phyloP scores from a whole-genome alignment of 2,329 filamentous ascomycete species.

The Aspergillus pseudoglaucus region DNA sequence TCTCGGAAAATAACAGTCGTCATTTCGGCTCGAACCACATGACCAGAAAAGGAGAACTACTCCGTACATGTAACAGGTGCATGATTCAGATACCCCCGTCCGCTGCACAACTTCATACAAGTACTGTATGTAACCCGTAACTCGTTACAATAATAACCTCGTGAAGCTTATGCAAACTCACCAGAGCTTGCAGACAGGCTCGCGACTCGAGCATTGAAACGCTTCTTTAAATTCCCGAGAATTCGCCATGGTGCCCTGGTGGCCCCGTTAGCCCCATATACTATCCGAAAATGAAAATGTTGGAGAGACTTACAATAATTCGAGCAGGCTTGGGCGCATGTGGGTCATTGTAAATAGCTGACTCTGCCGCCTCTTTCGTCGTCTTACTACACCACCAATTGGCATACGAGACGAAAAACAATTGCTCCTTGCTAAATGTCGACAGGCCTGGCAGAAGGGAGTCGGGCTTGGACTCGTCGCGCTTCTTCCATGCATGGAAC shows the following conservation, averaged over 20 bases:
- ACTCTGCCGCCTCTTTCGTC: slow-evolving; percentile 52
- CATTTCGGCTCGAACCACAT: too few relatives aligned
- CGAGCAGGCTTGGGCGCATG: slow-evolving; percentile 60
- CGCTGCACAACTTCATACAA: too few relatives aligned
- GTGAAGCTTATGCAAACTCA: slow-evolving; percentile 29
- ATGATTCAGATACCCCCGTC: too few relatives aligned
- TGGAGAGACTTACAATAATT: slow-evolving; percentile 36
- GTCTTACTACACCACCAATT: slow-evolving; percentile 63
- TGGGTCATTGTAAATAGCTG: slow-evolving; percentile 55
- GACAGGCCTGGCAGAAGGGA: slow-evolving; percentile 55
- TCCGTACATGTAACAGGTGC: too few relatives aligned
- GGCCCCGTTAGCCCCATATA: slow-evolving; percentile 4
- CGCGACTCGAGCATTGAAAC: slow-evolving; percentile 59
- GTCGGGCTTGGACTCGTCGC: slow-evolving; percentile 47
- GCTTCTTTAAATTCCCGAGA: slow-evolving; percentile 61
- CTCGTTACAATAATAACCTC: neutral
- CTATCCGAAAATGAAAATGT: slow-evolving; percentile 6
- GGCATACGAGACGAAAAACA: slow-evolving; percentile 62
- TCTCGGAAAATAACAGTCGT: too few relatives aligned
- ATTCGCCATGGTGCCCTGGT: slow-evolving; percentile 58
- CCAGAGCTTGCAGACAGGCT: slow-evolving; percentile 66
- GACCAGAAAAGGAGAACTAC: too few relatives aligned
- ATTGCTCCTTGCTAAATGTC: slow-evolving; percentile 58
- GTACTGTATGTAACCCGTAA: too few relatives aligned
- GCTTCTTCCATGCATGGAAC: slow-evolving; percentile 60